phyloP scores from a whole-genome alignment of 208 protist genomes.

The Crithidia thermophila region DNA sequence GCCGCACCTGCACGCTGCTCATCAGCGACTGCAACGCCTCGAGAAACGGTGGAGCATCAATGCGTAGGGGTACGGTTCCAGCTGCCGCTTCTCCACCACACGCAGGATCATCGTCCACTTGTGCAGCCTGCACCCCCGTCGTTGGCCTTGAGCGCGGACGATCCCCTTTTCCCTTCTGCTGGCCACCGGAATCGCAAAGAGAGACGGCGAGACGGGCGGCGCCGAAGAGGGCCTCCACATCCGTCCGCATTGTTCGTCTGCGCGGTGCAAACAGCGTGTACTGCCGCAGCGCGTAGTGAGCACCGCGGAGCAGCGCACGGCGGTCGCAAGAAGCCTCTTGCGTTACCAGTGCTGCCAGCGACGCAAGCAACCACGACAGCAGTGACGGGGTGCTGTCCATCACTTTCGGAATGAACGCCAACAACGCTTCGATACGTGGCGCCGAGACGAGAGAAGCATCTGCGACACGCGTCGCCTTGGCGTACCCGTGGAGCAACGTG shows the following conservation, averaged over 20 bases:
- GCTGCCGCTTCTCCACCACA: too few species aligned
- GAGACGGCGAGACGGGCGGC: not conserved
- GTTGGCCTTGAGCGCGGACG: too few species aligned
- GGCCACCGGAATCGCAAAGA: not conserved
- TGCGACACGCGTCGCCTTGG: not conserved
- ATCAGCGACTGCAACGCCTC: not conserved
- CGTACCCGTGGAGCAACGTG: not conserved
- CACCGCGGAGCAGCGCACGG: not conserved
- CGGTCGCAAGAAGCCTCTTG: not conserved
- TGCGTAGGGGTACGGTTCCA: too few species aligned
- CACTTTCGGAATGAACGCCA: conserved; percentile 10
- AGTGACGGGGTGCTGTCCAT: not conserved
- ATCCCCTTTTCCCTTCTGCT: not conserved
- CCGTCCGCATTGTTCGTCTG: conserved; percentile 10
- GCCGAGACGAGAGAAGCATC: not conserved
- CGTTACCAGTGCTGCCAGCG: not conserved
- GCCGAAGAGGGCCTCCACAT: conserved; percentile 25
- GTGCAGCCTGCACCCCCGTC: too few species aligned
- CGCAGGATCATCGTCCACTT: too few species aligned
- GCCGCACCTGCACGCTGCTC: not conserved
- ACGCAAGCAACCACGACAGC: conserved; percentile 31
- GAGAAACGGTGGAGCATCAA: too few species aligned
- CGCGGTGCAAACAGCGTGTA: not conserved
- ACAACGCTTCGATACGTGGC: not conserved
- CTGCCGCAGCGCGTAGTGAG: conserved; percentile 3